Conservation (phyloP, 2,329 filamentous ascomycete genomes). For the Nigrograna mackinnonii region DNA sequence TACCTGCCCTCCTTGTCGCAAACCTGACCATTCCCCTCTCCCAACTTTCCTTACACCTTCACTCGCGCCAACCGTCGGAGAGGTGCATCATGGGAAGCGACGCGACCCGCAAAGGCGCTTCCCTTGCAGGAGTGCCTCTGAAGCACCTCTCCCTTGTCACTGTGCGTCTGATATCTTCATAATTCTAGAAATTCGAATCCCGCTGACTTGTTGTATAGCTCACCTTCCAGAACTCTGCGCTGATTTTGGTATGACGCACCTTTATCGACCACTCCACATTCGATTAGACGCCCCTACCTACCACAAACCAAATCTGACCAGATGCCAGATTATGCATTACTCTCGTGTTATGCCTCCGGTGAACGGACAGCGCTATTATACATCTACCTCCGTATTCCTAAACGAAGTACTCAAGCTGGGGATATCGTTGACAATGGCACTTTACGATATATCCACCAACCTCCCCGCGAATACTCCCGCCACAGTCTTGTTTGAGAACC, state of each 20-base stretch:
- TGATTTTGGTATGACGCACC: conserved; percentile 65
- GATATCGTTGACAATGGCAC: conserved; percentile 81
- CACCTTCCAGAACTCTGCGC: conserved; percentile 77
- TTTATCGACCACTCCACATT: not conserved
- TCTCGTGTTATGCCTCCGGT: conserved; percentile 88
- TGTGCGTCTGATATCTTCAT: conserved; percentile 50
- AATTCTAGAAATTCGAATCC: not conserved
- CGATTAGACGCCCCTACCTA: too few relatives aligned
- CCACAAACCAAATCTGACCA: too few relatives aligned
- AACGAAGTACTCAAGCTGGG: conserved; percentile 91
- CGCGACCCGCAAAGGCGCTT: conserved; percentile 19
- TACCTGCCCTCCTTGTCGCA: too few relatives aligned
- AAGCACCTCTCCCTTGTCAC: conserved; percentile 70
- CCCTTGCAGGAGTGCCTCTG: conserved; percentile 61
- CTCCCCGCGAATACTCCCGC: conserved; percentile 79
- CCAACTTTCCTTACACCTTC: too few relatives aligned
- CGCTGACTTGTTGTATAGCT: conserved; percentile 56
- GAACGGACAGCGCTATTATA: conserved; percentile 85
- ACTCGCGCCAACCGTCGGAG: too few relatives aligned
- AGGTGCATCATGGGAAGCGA: conserved; percentile 11
- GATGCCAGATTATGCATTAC: conserved; percentile 81
- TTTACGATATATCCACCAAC: conserved; percentile 82
- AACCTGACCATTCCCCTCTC: too few relatives aligned
- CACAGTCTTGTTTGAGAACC: conserved; percentile 77
- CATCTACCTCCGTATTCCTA: conserved; percentile 91